Percentiles rank a stretch among this genome's conserved stretches.
phyloP scores from a whole-genome alignment of 2,329 filamentous ascomycete species.

The Fonsecaea monophora region DNA sequence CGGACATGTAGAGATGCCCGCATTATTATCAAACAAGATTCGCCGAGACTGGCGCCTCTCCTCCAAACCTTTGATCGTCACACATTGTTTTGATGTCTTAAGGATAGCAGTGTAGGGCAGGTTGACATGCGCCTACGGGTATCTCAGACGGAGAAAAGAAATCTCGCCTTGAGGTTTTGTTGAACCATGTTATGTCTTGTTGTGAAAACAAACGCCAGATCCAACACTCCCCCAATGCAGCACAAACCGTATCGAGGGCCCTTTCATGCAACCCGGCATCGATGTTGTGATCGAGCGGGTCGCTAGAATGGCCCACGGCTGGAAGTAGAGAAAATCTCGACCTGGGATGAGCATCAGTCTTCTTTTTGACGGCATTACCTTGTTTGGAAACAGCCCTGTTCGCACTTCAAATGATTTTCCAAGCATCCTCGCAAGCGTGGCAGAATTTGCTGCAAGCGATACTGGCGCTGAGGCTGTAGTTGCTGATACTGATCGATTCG shows the following conservation, averaged over 20 bases:
- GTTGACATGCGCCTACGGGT: slow-evolving; percentile 41
- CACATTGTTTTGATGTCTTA: neutral
- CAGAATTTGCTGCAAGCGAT: slow-evolving; percentile 99
- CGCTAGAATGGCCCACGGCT: slow-evolving; percentile 38
- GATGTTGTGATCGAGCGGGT: slow-evolving; percentile 75
- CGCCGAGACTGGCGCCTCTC: neutral
- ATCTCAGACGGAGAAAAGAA: slow-evolving; percentile 31
- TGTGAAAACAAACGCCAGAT: slow-evolving; percentile 80
- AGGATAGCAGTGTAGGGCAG: slow-evolving; percentile 33
- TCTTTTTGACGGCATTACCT: slow-evolving; percentile 30
- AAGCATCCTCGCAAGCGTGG: slow-evolving; percentile 94
- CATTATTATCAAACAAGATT: neutral
- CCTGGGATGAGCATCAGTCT: slow-evolving; percentile 13
- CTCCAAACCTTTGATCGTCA: slow-evolving; percentile 2
- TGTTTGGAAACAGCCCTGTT: neutral
- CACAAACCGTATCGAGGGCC: slow-evolving; percentile 43
- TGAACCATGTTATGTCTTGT: slow-evolving; percentile 80
- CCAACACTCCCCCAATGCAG: slow-evolving; percentile 68
- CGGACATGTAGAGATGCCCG: neutral
- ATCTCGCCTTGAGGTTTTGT: slow-evolving; percentile 62
- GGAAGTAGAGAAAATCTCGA: slow-evolving; percentile 21
- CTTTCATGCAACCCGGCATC: slow-evolving; percentile 56
- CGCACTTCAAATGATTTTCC: slow-evolving; percentile 79
- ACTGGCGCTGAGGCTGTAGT: slow-evolving; percentile 95
- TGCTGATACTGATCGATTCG: slow-evolving; percentile 97